Evolutionary conservation across 805 yeast species (phyloP).

Genomic region (Maudiozyma bulderi): DNA sequence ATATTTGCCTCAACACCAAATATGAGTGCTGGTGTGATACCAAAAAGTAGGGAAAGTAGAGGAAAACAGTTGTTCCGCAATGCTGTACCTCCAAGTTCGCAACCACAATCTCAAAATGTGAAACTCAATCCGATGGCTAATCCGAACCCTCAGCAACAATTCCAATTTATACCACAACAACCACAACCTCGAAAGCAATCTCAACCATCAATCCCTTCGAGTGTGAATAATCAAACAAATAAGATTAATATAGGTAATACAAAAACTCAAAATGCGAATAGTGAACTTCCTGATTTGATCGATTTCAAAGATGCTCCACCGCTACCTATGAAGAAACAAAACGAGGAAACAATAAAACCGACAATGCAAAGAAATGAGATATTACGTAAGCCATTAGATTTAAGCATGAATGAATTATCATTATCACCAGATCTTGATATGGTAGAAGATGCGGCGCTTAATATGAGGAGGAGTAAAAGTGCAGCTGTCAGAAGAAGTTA

Average conservation of each 20-base stretch:
- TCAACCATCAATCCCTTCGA: too few relatives aligned
- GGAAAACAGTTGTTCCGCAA: background rate
- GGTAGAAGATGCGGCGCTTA: background rate
- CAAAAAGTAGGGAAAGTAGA: background rate
- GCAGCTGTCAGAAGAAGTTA: background rate
- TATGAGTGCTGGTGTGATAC: background rate
- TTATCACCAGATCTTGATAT: background rate
- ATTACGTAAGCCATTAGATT: slow-evolving; percentile 5
- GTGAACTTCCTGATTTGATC: background rate
- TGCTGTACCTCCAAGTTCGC: background rate
- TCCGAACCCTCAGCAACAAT: background rate
- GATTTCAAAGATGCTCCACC: background rate
- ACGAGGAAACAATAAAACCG: background rate
- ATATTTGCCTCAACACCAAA: background rate
- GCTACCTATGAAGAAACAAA: background rate
- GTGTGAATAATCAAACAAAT: too few relatives aligned
- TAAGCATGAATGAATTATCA: slow-evolving; percentile 13
- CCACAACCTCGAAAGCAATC: too few relatives aligned
- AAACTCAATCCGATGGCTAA: too few relatives aligned
- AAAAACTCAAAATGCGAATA: background rate
- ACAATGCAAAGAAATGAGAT: background rate
- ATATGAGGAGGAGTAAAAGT: background rate
- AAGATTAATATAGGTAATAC: background rate
- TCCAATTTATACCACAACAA: background rate
- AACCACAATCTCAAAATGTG: too few relatives aligned